These are phyloP conservation scores for Harringtonia aguacate DNA, from an alignment of 2,329 filamentous ascomycete genomes.

Conservation along the genomic window DNA sequence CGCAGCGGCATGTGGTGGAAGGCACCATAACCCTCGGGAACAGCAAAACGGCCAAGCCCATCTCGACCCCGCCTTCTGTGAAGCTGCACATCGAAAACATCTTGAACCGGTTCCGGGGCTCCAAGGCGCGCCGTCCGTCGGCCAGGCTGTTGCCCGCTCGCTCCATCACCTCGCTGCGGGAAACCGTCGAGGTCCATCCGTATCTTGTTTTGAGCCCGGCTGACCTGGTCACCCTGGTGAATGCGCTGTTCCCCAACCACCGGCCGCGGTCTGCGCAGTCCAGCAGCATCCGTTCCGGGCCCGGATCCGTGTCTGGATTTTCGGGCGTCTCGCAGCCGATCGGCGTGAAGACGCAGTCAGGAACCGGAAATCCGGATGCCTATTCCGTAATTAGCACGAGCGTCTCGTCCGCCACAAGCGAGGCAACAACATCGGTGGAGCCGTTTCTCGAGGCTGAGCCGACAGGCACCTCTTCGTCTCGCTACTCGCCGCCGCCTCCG, in stretches of 20 bases:
- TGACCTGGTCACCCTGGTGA: conserved; percentile 70
- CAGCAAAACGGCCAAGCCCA: conserved; percentile 23
- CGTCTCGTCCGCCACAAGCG: conserved; percentile 61
- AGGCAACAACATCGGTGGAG: conserved; percentile 55
- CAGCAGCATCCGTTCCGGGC: conserved; percentile 53
- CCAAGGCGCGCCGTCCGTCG: conserved; percentile 34
- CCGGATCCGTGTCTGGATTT: conserved; percentile 57
- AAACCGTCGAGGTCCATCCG: conserved; percentile 68
- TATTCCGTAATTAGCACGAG: conserved; percentile 64
- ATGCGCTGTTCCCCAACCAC: conserved; percentile 71
- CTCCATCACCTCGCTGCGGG: conserved; percentile 60
- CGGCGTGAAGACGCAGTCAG: conserved; percentile 47
- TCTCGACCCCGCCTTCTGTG: conserved; percentile 52
- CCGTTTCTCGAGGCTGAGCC: conserved; percentile 47
- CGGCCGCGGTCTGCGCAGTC: conserved; percentile 53
- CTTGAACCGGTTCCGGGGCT: conserved; percentile 49
- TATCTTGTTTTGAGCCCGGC: conserved; percentile 71
- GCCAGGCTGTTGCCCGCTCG: conserved; percentile 58
- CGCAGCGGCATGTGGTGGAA: conserved; percentile 69
- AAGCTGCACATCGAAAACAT: conserved; percentile 63
- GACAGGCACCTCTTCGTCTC: conserved; percentile 33
- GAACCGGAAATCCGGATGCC: conserved; percentile 51
- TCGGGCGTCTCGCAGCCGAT: conserved; percentile 57
- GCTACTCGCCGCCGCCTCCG: conserved; percentile 40
- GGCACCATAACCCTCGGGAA: conserved; percentile 33